Evolutionary conservation across 1,284 basidiomycete species (phyloP), one percentile per base, ranked within the genome.

Genomic region (Boletus albobrunnescens): DNA sequence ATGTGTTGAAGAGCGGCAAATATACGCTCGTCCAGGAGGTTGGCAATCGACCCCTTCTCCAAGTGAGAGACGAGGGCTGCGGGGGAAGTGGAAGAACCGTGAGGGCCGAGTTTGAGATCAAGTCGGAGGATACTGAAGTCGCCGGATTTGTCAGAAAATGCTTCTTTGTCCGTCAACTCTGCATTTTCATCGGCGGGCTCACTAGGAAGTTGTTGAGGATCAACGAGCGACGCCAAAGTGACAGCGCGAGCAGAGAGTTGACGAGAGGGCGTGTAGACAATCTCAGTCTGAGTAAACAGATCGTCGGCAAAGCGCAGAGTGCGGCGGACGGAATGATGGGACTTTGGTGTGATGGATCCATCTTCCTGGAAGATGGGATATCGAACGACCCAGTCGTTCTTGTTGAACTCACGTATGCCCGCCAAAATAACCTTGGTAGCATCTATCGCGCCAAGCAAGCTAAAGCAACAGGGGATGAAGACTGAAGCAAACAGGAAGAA

Each of bases 21-120:
- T 60, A 99, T 82, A 26, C 94, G 83, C 51, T 90, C 91, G 63
- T 94, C 91, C 19, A 99, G 73, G 26, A 99, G 80, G 47, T 91
- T 91, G 24, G 94, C 91, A 55, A 99, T 94, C 7, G 93, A 95
- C 0, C 84, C 78, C 60, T 91, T 91, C 72, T 97, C 94, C 43
- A 98, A 82, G 54, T 94, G 90, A 5, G 88, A 85, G 41, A 97
- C 93, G 35, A 98, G 82, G 9, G 89, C 76, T 3, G 83, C 79
- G 16, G 91, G 84, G 26, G 86, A 79, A 38, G 78, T 74, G 4
- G 85, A 78, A 0, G 87, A 80, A 9, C 81, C 79, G 31, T 83
- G 77, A 26, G 83, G 71, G 22, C 94, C 95, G 42, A 98, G 82
- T 64, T 93, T 92, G 61, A 99, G 83, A 71, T 98, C 94, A 37